Conservation (phyloP, 1,139 yeast genomes). For the Starmera stellimalicola region DNA sequence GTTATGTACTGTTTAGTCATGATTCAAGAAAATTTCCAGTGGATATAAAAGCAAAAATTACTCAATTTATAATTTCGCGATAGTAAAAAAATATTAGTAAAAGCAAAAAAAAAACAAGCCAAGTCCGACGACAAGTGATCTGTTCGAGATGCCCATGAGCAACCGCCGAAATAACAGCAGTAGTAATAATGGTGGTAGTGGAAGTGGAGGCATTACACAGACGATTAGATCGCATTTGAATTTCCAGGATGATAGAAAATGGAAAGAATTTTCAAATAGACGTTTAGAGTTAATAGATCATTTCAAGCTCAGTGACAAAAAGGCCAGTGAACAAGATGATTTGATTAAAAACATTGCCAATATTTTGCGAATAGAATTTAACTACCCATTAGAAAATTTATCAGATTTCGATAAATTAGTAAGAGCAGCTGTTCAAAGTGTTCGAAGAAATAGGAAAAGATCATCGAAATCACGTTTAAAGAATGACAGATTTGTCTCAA, state of each 20-base stretch:
- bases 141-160: too few relatives aligned
- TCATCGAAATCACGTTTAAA: constrained; percentile 22
- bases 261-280: constrained; percentile 87
- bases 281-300: constrained; percentile 82
- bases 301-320: constrained; percentile 61
- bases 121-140: too few relatives aligned
- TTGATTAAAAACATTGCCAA: constrained; percentile 72
- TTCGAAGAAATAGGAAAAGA: constrained; percentile 57
- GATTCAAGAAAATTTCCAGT: too few relatives aligned
- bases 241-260: constrained; percentile 69
- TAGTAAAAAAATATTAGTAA: too few relatives aligned
- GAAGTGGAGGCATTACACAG: constrained; percentile 60
- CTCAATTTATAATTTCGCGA: too few relatives aligned
- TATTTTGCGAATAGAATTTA: constrained; percentile 65
- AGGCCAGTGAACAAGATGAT: constrained; percentile 88
- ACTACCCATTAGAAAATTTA: constrained; percentile 46
- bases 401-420: constrained; percentile 83
- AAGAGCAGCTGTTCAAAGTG: constrained; percentile 84
- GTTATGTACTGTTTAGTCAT: too few relatives aligned
- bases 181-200: constrained; percentile 2
- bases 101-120: too few relatives aligned
- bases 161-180: too few relatives aligned
- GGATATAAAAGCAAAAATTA: too few relatives aligned
- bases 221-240: constrained; percentile 63
- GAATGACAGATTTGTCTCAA: constrained; percentile 13